Evolutionary conservation across 495 filamentous ascomycete species (phyloP).

Genomic region (Chlorociboria aeruginascens): DNA sequence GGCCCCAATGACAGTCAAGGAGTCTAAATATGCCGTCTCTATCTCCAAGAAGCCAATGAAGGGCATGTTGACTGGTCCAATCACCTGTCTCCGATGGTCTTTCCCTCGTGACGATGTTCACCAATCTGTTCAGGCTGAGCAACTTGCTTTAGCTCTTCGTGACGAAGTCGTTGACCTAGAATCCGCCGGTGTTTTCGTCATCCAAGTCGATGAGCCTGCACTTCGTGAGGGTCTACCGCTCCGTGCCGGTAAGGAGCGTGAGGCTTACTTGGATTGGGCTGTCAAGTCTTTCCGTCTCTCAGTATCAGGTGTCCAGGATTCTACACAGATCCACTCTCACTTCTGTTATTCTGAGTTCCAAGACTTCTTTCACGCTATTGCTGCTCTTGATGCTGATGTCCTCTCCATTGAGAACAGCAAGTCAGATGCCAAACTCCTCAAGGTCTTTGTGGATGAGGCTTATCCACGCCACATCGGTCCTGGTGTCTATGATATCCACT

Average conservation of each 20-base stretch:
- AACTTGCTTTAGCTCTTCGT: slow-evolving; percentile 93
- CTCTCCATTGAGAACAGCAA: slow-evolving; percentile 99
- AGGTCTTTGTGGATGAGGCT: slow-evolving; percentile 92
- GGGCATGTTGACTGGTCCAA: slow-evolving; percentile 98
- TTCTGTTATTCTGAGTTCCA: slow-evolving; percentile 99
- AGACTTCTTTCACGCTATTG: slow-evolving; percentile 99
- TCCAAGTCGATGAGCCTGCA: slow-evolving; percentile 98
- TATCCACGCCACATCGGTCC: slow-evolving; percentile 97
- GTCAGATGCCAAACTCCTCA: slow-evolving; percentile 96
- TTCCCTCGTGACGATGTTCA: slow-evolving; percentile 99
- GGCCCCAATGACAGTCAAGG: slow-evolving; percentile 97
- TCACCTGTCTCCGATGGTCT: slow-evolving; percentile 97
- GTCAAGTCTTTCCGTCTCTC: slow-evolving; percentile 94
- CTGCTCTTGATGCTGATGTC: slow-evolving; percentile 94
- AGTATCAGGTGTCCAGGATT: slow-evolving; percentile 79
- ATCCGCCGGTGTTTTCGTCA: slow-evolving; percentile 88
- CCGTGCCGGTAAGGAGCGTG: slow-evolving; percentile 79
- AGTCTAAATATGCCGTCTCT: slow-evolving; percentile 94
- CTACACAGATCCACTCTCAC: slow-evolving; percentile 98
- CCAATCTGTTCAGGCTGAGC: slow-evolving; percentile 96
- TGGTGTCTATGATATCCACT: slow-evolving; percentile 99
- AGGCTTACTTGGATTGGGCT: slow-evolving; percentile 91
- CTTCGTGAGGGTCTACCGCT: slow-evolving; percentile 98
- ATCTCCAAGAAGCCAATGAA: slow-evolving; percentile 99
- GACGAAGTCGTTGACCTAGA: slow-evolving; percentile 98